Conservation (phyloP, 805 yeast species). For the Zygoascus biomembranicola region DNA sequence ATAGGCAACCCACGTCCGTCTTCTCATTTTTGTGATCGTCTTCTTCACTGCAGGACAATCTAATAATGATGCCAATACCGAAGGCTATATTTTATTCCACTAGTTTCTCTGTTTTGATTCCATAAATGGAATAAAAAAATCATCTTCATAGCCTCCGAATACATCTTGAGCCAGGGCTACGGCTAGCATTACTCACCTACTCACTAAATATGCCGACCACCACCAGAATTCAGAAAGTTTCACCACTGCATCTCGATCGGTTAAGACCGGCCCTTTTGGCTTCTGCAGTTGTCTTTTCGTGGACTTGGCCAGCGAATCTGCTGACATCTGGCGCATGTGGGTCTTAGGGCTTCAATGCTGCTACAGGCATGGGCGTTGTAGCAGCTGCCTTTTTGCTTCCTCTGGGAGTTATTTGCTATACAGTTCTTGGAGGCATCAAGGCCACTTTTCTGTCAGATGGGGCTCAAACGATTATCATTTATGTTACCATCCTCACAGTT, state of each 20-base stretch:
- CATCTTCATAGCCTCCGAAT: neutral
- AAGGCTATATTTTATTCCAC: too few relatives aligned
- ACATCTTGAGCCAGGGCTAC: slow-evolving; percentile 58
- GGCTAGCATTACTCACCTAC: slow-evolving; percentile 69
- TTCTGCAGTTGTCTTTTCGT: slow-evolving; percentile 83
- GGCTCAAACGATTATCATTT: slow-evolving; percentile 70
- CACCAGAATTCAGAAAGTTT: slow-evolving; percentile 88
- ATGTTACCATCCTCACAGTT: slow-evolving; percentile 70
- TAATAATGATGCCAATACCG: too few relatives aligned
- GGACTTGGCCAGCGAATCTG: slow-evolving; percentile 86
- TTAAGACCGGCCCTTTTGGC: slow-evolving; percentile 76
- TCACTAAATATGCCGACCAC: slow-evolving; percentile 74
- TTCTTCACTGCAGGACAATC: too few relatives aligned
- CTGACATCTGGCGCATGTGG: slow-evolving; percentile 73
- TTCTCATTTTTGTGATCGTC: too few relatives aligned
- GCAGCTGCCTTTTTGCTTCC: slow-evolving; percentile 82
- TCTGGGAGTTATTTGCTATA: slow-evolving; percentile 64
- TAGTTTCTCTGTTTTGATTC: too few relatives aligned
- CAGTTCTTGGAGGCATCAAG: slow-evolving; percentile 71
- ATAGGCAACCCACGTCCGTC: too few relatives aligned
- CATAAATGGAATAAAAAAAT: too few relatives aligned
- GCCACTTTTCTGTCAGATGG: slow-evolving; percentile 76
- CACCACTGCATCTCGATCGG: slow-evolving; percentile 84
- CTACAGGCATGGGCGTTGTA: slow-evolving; percentile 74
- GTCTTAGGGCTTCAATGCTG: slow-evolving; percentile 66